Evolutionary conservation across 2,329 filamentous ascomycete genomes (phyloP), one percentile per base, ranked within the genome.

Genomic region (Drechslerella dactyloides): DNA sequence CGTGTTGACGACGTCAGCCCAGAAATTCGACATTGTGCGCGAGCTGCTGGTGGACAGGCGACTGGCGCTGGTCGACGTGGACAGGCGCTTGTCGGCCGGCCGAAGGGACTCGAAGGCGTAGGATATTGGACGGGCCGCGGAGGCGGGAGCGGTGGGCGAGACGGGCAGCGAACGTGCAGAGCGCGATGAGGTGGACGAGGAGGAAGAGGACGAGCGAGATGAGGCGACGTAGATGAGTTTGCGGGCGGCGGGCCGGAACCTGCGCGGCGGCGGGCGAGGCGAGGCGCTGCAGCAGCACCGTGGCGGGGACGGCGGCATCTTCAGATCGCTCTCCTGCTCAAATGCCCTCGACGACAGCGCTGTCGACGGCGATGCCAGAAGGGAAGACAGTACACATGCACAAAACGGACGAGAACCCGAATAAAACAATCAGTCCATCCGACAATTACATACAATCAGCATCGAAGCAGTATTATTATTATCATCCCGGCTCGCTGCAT

Each of bases 1-100:
- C 51, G 69, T 73, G 40, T 64, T 66, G 19, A 73, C 52, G 53
- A 70, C 54, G 27, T 70, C 66, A 1, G 66, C 42, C 66, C 66
- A 70, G 17, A 70, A 56, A 24, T 70, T 60, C 19, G 66, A 64
- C 66, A 70, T 70, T 17, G 59, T 59, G 37, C 51, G 48, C 15
- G 50, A 42, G 21, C 66, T 70, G 19, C 46, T 56, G 30, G 51
- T 64, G 3, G 66, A 70, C 27, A 35, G 21, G 30, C 65, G 33
- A 27, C 65, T 70, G 23, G 48, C 30, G 57, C 7, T 58, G 7
- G 57, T 62, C 1, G 54, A 37, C 1, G 66, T 70, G 4, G 66
- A 70, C 10, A 64, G 48, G 24, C 66, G 59, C 23, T 70, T 70
- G 57, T 19, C 30, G 33, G 52, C 23, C 8, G 58, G 48, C 21